phyloP scores from a whole-genome alignment of 805 yeast species.

The Spencermartinsiella europaea region DNA sequence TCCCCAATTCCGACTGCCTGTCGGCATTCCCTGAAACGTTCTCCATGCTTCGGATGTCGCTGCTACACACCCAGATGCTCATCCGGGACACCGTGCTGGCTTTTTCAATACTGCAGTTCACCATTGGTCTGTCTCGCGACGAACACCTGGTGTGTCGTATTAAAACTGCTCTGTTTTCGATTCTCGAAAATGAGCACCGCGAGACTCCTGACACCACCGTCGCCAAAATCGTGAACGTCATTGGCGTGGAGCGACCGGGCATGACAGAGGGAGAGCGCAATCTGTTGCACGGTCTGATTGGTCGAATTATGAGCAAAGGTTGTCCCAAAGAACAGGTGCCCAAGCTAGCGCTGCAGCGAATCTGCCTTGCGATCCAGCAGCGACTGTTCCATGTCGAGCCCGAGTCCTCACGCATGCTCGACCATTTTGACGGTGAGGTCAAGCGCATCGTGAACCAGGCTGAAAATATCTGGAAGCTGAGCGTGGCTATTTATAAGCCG shows the following conservation, averaged over 20 bases:
- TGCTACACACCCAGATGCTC: conserved; percentile 13
- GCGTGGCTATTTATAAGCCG: conserved; percentile 19
- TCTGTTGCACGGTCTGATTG: conserved; percentile 16
- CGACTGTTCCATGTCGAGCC: conserved; percentile 7
- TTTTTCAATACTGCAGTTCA: conserved; percentile 17
- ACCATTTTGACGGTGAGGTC: conserved; percentile 15
- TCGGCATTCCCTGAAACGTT: conserved; percentile 19
- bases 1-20: conserved; percentile 9
- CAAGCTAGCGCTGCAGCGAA: conserved; percentile 16
- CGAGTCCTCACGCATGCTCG: not conserved
- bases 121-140: conserved; percentile 13
- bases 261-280: conserved; percentile 10
- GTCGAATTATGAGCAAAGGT: conserved; percentile 2
- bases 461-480: conserved; percentile 16
- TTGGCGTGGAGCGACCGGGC: conserved; percentile 18
- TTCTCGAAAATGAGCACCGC: conserved; percentile 6
- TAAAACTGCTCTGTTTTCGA: conserved; percentile 10
- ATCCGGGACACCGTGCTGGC: conserved; percentile 17
- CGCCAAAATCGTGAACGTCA: conserved; percentile 4
- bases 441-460: conserved; percentile 13
- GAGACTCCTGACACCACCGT: conserved; percentile 3
- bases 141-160: conserved; percentile 12
- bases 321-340: conserved; percentile 8
- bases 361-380: conserved; percentile 15
- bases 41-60: conserved; percentile 14